Base-by-base conservation (phyloP, 345 rosid species). In the Hevea brasiliensis region DNA sequence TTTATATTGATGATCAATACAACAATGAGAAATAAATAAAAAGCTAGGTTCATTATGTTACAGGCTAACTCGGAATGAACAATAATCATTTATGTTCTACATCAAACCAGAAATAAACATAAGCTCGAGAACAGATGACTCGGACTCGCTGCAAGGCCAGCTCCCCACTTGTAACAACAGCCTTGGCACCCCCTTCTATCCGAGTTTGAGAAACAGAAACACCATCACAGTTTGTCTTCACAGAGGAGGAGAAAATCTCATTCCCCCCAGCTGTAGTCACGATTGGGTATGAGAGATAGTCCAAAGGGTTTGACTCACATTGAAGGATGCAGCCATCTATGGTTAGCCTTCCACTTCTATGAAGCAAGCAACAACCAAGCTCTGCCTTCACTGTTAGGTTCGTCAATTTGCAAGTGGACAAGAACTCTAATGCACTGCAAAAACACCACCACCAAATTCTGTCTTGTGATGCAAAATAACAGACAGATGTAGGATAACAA, bases 361-460 rank as follows among this genome's bases (percentile, higher is more conserved):
- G 98, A 60, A 89, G 97, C 87, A 92, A 85, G 81, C 98, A 95
- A 85, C 96, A 89, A 7, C 99, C 99, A 0, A 95, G 97, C 87
- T 91, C 99, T 8, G 94, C 92, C 82, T 82, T 89, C 76, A 95
- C 93, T 0, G 94, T 92, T 76, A 95, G 73, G 84, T 95, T 95
- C 0, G 89, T 73, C 64, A 95, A 79, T 81, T 95, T 92, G 89
- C 97, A 92, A 27, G 94, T 86, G 11, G 98, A 87, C 56, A 85
- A 77, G 81, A 92, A 81, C 81, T 92, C 98, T 87, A 95, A 35
- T 12, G 98, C 98, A 82, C 98, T 92, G 92, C 84, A 72, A 69
- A 67, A 50, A 50, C 13, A 44, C 1, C 1, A 44, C 1, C 6
- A 44, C 9, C 13, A 44, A 44, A 44, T 44, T 24, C 6, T 71